Evolutionary conservation across 2,329 filamentous ascomycete species (phyloP), one percentile per base, ranked within the genome.

Genomic region (Cryphonectria naterciae): DNA sequence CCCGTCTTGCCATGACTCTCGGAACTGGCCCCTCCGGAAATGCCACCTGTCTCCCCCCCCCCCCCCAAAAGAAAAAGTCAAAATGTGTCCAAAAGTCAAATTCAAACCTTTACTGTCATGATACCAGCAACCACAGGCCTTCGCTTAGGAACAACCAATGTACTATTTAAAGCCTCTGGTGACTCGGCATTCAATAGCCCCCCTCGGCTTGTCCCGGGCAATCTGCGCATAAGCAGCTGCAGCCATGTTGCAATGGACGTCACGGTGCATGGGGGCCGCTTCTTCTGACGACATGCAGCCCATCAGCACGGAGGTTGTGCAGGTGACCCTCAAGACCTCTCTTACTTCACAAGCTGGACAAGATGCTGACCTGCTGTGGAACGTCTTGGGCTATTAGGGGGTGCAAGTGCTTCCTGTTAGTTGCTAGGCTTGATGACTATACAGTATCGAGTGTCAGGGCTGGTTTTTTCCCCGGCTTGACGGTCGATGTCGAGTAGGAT

Each of bases 41-140:
- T 69, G 61, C 60, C 61, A 49, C 41, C 49, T 46, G 28, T 54
- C 46, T n/a, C n/a, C n/a, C n/a, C n/a, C n/a, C n/a, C n/a, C n/a
- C n/a, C 39, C 37, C 13, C 15, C 41, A 13, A 15, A 28, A 13
- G 4, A 28, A 32, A 39, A 39, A 39, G 8, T 4, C 25, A 32
- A 2, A 58, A 25, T 19, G 19, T 63, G 35, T 28, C 22, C 39
- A n/a, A 28, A 28, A n/a, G 37, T 63, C n/a, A 22, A 39, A 43
- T 13, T 15, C 39, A 17, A 19, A 49, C 32, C 37, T 39, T 11
- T 39, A 39, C 11, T 39, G 11, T 39, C 8, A 11, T 39, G 13
- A 39, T 39, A 39, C 5, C 10, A 49, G n/a, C 19, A 10, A 49
- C 3, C 46, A n/a, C 46, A 19, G 22, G 10, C 22, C n/a, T n/a